Percentiles rank a stretch among this genome's conserved stretches.
Evolutionary conservation across 2,329 filamentous ascomycete genomes (phyloP).

Genomic region (Falciphora oryzae): DNA sequence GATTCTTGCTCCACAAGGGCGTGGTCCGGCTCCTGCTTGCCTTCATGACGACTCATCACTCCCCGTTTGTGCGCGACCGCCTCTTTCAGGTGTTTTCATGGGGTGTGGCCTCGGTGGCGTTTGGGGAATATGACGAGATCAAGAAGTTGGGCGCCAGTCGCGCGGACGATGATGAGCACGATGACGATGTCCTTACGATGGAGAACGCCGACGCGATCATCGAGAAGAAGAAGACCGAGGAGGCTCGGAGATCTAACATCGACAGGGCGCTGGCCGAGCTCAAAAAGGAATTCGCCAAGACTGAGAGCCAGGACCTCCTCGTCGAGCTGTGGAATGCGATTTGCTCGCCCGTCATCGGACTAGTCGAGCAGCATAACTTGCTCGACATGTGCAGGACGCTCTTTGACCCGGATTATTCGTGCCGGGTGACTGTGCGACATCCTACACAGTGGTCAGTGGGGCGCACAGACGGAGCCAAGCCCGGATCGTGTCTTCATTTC

Average conservation of each 20-base stretch:
- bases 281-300: constrained; percentile 34
- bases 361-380: constrained; percentile 43
- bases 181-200: constrained; percentile 35
- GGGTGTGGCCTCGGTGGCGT: constrained; percentile 57
- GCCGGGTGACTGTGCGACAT: constrained; percentile 40
- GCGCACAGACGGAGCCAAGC: constrained; percentile 18
- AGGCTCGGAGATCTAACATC: constrained; percentile 43
- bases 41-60: constrained; percentile 55
- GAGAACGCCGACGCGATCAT: constrained; percentile 38
- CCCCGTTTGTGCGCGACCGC: constrained; percentile 55
- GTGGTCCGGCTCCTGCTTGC: constrained; percentile 53
- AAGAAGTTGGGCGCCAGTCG: constrained; percentile 17
- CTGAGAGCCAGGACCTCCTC: constrained; percentile 34
- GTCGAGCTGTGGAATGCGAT: constrained; percentile 43
- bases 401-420: constrained; percentile 40
- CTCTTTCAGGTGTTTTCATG: constrained; percentile 54
- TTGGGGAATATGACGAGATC: constrained; percentile 45
- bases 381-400: constrained; percentile 46
- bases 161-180: constrained; percentile 12
- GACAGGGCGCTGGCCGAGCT: constrained; percentile 42
- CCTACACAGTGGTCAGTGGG: constrained; percentile 39
- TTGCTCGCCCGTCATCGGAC: constrained; percentile 39
- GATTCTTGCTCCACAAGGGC: constrained; percentile 47
- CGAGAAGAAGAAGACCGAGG: constrained; percentile 37
- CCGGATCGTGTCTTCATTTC: constrained; percentile 13